A percentile compares a stretch with the other conserved stretches of the same genome.
phyloP scores from a whole-genome alignment of 2,329 filamentous ascomycete genomes.

The Xylaria sp. region DNA sequence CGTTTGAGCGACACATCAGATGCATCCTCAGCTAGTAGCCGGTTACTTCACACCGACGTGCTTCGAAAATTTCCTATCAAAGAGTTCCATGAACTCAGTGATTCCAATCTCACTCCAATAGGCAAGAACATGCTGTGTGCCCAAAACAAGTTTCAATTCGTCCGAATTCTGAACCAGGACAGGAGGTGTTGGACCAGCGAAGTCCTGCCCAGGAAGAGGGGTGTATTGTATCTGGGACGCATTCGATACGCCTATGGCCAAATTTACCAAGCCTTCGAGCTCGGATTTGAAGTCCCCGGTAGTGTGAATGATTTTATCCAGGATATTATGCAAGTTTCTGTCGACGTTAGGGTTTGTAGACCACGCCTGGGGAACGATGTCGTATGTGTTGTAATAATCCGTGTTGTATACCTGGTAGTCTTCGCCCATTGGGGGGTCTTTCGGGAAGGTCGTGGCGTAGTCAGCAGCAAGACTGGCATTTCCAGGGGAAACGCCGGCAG shows the following conservation, averaged over 20 bases:
- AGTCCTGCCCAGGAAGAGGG: constrained; percentile 9
- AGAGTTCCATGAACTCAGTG: neutral
- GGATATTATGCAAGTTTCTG: constrained; percentile 22
- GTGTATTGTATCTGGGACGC: neutral
- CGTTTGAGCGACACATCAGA: neutral
- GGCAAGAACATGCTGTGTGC: neutral
- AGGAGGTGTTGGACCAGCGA: neutral
- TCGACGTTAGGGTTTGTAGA: neutral
- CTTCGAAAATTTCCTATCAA: neutral
- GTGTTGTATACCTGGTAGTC: constrained; percentile 18
- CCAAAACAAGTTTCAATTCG: neutral
- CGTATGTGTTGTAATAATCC: constrained; percentile 19
- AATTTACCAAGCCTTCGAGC: neutral
- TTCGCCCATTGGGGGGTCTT: neutral
- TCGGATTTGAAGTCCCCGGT: neutral
- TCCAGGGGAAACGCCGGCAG: constrained; percentile 20
- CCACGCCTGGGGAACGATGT: constrained; percentile 25
- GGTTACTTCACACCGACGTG: neutral
- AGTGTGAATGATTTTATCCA: constrained; percentile 3
- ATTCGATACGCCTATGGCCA: neutral
- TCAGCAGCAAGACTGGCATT: neutral
- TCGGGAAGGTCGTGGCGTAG: constrained; percentile 7
- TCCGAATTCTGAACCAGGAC: neutral
- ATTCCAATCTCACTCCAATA: constrained; percentile 5
- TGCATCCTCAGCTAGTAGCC: neutral